Evolutionary conservation across 78 protist species (phyloP).

Genomic region (Emiliania huxleyi): DNA sequence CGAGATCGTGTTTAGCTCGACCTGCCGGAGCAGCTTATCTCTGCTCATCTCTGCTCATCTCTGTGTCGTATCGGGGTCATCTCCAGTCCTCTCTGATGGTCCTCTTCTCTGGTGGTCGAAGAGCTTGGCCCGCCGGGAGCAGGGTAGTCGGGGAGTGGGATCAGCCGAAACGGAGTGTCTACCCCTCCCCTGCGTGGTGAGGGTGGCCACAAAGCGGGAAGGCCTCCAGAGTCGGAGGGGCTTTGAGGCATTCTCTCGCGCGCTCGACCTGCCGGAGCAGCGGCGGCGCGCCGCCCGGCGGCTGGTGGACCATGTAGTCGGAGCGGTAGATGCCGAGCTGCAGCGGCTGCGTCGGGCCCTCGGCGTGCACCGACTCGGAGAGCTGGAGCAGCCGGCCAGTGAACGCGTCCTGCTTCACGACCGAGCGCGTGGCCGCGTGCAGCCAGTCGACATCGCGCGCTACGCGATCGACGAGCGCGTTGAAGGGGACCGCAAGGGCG

Average conservation of each 20-base stretch:
- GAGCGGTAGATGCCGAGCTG: conserved; percentile 20
- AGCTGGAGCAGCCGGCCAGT: background rate
- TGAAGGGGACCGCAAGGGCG: background rate
- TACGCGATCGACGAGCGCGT: background rate
- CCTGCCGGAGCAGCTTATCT: too few relatives aligned
- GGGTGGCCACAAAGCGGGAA: too few relatives aligned
- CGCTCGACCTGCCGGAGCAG: conserved; percentile 55
- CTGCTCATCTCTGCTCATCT: too few relatives aligned
- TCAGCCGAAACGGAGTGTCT: too few relatives aligned
- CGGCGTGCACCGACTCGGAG: background rate
- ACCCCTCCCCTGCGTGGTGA: too few relatives aligned
- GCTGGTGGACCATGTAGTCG: background rate
- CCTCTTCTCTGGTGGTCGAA: too few relatives aligned
- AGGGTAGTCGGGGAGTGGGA: too few relatives aligned
- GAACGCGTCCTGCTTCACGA: background rate
- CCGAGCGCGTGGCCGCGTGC: too few relatives aligned
- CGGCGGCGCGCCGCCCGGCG: background rate
- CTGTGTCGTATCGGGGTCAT: too few relatives aligned
- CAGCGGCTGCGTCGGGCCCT: background rate
- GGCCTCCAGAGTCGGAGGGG: too few relatives aligned
- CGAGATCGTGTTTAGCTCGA: conserved; percentile 91
- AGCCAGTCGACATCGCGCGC: background rate
- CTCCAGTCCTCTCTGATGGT: too few relatives aligned
- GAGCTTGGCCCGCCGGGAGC: too few relatives aligned
- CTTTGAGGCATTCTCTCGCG: background rate